Conservation (phyloP, 2,329 filamentous ascomycete genomes). For the Colletotrichum liaoningense region DNA sequence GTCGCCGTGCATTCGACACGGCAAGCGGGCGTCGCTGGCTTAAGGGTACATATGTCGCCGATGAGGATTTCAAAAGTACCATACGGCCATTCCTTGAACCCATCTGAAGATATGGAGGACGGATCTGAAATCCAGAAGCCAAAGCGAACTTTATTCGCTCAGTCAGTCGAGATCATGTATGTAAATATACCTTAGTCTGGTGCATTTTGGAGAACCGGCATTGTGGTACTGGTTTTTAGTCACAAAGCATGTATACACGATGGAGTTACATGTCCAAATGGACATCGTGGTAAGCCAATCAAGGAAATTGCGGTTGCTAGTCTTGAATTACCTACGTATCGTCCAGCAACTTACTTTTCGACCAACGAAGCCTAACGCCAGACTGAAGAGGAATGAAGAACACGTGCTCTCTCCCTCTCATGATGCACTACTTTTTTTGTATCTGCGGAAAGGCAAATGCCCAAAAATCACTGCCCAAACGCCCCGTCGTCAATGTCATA, state of each 20-base stretch:
- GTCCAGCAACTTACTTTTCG: neutral
- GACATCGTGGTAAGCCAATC: neutral
- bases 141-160: neutral
- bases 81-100: neutral
- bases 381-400: neutral
- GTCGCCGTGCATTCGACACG: conserved; percentile 79
- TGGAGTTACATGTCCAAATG: neutral
- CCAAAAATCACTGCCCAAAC: neutral
- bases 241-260: neutral
- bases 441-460: neutral
- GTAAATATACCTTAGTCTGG: neutral
- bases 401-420: neutral
- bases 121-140: neutral
- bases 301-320: neutral
- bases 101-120: neutral
- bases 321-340: neutral
- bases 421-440: neutral
- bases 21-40: conserved; percentile 80
- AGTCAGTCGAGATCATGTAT: neutral
- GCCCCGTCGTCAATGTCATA: neutral
- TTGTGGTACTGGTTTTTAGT: neutral
- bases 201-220: neutral
- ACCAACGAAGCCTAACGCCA: conserved; percentile 16
- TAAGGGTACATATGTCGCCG: conserved; percentile 84
- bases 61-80: conserved; percentile 55